A percentile compares a stretch with the other conserved stretches of the same genome.
Evolutionary conservation across 2,329 filamentous ascomycete genomes (phyloP).

Genomic region (Lecanicillium sp.): DNA sequence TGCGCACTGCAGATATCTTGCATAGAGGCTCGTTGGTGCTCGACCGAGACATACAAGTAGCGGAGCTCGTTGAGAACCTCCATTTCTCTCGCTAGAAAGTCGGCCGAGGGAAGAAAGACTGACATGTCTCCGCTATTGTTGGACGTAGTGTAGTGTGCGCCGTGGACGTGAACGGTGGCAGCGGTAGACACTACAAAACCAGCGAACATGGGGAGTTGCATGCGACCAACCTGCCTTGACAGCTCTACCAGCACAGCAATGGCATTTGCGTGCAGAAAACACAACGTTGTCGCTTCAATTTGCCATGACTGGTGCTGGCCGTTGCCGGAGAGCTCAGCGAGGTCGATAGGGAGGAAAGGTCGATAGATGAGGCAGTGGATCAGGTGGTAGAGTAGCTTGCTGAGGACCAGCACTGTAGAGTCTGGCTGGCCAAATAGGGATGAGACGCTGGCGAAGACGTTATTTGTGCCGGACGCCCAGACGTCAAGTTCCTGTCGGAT

Average conservation of each 20-base stretch:
- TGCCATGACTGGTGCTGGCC: slow-evolving; percentile 90
- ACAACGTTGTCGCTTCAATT: slow-evolving; percentile 82
- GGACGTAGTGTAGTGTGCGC: slow-evolving; percentile 64
- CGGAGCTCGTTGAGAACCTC: slow-evolving; percentile 69
- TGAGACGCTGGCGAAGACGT: slow-evolving; percentile 69
- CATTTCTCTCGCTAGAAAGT: slow-evolving; percentile 72
- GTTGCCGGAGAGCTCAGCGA: slow-evolving; percentile 69
- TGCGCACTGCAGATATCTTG: slow-evolving; percentile 75
- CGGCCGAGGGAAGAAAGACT: slow-evolving; percentile 54
- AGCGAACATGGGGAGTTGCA: slow-evolving; percentile 82
- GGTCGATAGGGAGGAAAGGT: slow-evolving; percentile 77
- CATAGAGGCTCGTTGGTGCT: slow-evolving; percentile 73
- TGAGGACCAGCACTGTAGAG: slow-evolving; percentile 69
- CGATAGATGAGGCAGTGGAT: slow-evolving; percentile 83
- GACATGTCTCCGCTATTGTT: slow-evolving; percentile 44
- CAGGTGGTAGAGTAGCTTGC: slow-evolving; percentile 80
- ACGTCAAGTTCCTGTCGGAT: slow-evolving; percentile 79
- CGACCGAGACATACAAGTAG: slow-evolving; percentile 68
- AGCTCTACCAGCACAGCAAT: slow-evolving; percentile 78
- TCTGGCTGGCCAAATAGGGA: slow-evolving; percentile 70
- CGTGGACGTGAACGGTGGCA: slow-evolving; percentile 82
- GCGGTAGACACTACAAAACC: slow-evolving; percentile 83
- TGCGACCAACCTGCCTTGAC: slow-evolving; percentile 62
- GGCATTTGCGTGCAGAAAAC: slow-evolving; percentile 78
- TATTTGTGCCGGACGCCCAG: slow-evolving; percentile 76